Percentiles rank a stretch among this genome's conserved stretches.
Conservation (phyloP, 2,329 filamentous ascomycete species). For the Sordariomycetes sp. region DNA sequence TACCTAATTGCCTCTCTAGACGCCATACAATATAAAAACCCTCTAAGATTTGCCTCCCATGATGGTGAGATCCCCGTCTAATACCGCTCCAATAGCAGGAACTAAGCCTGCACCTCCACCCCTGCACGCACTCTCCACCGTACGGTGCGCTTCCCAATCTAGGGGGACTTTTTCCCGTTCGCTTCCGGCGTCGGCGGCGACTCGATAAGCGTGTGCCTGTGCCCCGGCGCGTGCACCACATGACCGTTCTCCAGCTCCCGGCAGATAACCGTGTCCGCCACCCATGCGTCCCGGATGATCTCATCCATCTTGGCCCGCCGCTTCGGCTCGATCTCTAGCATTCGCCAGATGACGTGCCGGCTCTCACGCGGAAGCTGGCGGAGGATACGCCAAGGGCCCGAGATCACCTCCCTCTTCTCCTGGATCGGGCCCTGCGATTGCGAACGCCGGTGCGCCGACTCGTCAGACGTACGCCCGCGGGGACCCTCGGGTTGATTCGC, state of each 20-base stretch:
- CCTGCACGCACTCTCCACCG: background rate
- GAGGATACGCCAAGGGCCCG: conserved; percentile 84
- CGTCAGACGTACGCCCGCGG: background rate
- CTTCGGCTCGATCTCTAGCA: conserved; percentile 82
- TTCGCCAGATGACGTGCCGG: conserved; percentile 77
- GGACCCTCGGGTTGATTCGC: background rate
- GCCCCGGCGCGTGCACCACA: conserved; percentile 62
- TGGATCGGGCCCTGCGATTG: conserved; percentile 2
- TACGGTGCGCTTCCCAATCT: background rate
- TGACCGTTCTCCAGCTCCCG: conserved; percentile 61
- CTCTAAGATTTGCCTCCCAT: background rate
- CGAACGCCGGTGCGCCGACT: conserved; percentile 2
- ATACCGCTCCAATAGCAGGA: background rate
- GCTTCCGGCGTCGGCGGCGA: conserved; percentile 32
- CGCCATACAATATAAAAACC: background rate
- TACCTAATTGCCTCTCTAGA: background rate
- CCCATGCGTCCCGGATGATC: conserved; percentile 81
- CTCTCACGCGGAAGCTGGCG: conserved; percentile 82
- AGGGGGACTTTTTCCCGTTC: background rate
- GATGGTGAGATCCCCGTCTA: background rate
- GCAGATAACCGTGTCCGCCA: conserved; percentile 76
- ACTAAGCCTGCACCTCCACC: background rate
- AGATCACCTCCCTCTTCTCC: conserved; percentile 68
- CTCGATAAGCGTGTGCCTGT: conserved; percentile 78
- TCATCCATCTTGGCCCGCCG: conserved; percentile 77